A percentile compares a stretch with the other conserved stretches of the same genome.
These are phyloP conservation scores for Phyllosticta paracitricarpa DNA, from an alignment of 2,329 filamentous ascomycete species.

Conservation along the genomic window DNA sequence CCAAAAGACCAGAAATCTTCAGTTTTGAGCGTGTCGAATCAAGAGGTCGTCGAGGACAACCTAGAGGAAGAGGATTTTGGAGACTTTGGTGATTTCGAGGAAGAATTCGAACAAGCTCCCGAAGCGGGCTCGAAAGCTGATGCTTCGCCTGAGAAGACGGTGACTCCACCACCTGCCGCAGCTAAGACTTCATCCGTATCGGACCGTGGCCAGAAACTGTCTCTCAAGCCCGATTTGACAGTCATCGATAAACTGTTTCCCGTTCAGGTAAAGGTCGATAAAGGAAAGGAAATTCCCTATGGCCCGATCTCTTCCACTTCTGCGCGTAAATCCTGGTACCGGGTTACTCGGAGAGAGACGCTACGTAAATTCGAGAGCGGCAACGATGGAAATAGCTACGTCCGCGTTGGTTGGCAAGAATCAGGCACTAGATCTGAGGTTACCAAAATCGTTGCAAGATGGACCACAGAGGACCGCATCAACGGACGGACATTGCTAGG, in stretches of 20 bases:
- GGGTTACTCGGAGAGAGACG: slow-evolving; percentile 28
- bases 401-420: slow-evolving; percentile 27
- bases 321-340: slow-evolving; percentile 30
- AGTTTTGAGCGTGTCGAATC: neutral
- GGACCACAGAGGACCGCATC: slow-evolving; percentile 29
- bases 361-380: slow-evolving; percentile 28
- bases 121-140: neutral
- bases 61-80: slow-evolving; percentile 15
- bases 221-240: slow-evolving; percentile 14
- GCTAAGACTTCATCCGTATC: neutral
- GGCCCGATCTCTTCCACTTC: slow-evolving; percentile 25
- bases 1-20: neutral
- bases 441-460: slow-evolving; percentile 25
- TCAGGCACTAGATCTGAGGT: slow-evolving; percentile 25
- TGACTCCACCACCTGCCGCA: neutral
- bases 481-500: slow-evolving; percentile 19
- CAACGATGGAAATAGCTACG: slow-evolving; percentile 25
- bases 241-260: slow-evolving; percentile 23
- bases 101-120: slow-evolving; percentile 10
- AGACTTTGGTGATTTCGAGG: slow-evolving; percentile 15
- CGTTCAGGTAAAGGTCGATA: neutral
- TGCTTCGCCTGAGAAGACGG: neutral
- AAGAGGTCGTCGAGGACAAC: neutral
- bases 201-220: neutral
- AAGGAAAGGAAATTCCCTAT: slow-evolving; percentile 16